Percentiles rank a stretch among this genome's conserved stretches.
These are phyloP conservation scores for Sequoia sempervirens DNA, from an alignment of 75 land plant genomes.

Conservation along the genomic window DNA sequence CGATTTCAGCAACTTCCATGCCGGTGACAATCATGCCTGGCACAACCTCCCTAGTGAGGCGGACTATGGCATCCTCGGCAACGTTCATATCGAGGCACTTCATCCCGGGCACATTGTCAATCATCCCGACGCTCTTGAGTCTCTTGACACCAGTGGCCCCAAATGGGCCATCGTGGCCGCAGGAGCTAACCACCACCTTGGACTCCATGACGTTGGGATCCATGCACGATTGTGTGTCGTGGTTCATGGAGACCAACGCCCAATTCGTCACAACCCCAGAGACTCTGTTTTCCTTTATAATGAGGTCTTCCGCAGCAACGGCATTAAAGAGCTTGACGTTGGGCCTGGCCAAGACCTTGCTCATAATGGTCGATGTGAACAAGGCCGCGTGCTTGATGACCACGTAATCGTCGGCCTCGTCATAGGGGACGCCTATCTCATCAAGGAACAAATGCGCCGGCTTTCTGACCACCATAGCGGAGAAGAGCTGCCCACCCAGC, in stretches of 20 bases:
- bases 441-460: slow-evolving; percentile 89
- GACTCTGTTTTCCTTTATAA: slow-evolving; percentile 69
- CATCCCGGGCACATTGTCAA: slow-evolving; percentile 81
- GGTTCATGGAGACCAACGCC: slow-evolving; percentile 95
- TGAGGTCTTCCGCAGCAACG: slow-evolving; percentile 91
- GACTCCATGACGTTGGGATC: slow-evolving; percentile 98
- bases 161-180: slow-evolving; percentile 94
- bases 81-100: slow-evolving; percentile 92
- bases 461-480: slow-evolving; percentile 91
- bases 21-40: slow-evolving; percentile 99
- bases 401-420: slow-evolving; percentile 76
- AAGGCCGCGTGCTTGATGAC: slow-evolving; percentile 92
- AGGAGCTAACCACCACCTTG: slow-evolving; percentile 92
- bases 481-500: slow-evolving; percentile 98
- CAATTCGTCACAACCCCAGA: slow-evolving; percentile 94
- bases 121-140: slow-evolving; percentile 53
- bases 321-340: slow-evolving; percentile 98
- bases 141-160: slow-evolving; percentile 84
- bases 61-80: slow-evolving; percentile 91
- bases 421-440: slow-evolving; percentile 76
- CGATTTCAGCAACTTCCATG: slow-evolving; percentile 98
- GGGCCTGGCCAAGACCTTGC: slow-evolving; percentile 80
- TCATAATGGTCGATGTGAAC: slow-evolving; percentile 92
- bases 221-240: slow-evolving; percentile 91
- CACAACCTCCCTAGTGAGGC: slow-evolving; percentile 81